phyloP scores from a whole-genome alignment of 768 basidiomycete species.

The Daedaleopsis sinensis region DNA sequence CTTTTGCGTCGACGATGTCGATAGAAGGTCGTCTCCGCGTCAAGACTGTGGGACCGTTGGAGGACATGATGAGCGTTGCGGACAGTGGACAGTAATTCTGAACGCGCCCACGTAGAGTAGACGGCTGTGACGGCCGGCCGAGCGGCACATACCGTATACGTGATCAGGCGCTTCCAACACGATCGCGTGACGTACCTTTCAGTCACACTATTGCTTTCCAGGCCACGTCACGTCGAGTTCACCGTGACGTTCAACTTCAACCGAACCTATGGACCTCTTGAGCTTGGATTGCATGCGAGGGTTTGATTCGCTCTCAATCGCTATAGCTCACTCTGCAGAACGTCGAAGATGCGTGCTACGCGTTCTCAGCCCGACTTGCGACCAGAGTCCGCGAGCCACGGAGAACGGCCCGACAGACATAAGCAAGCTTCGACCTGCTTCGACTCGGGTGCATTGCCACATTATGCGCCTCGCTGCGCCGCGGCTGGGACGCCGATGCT shows the following conservation, averaged over 20 bases:
- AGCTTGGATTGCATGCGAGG: too few relatives aligned
- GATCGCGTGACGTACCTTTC: conserved; percentile 5
- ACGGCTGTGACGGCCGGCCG: conserved; percentile 4
- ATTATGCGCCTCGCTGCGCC: too few relatives aligned
- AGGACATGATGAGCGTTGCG: conserved; percentile 22
- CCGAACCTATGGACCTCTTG: too few relatives aligned
- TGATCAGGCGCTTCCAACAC: conserved; percentile 8
- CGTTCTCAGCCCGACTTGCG: too few relatives aligned
- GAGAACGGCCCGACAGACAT: too few relatives aligned
- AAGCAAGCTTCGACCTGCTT: too few relatives aligned
- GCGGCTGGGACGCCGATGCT: too few relatives aligned
- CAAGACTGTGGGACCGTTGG: conserved; percentile 16
- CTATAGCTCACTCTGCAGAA: too few relatives aligned
- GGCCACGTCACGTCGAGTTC: not conserved
- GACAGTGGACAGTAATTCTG: not conserved
- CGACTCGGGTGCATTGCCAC: too few relatives aligned
- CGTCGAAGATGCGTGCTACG: too few relatives aligned
- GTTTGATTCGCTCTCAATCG: too few relatives aligned
- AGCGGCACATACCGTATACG: conserved; percentile 14
- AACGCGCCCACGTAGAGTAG: conserved; percentile 20
- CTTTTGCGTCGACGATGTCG: conserved; percentile 80
- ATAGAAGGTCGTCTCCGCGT: conserved; percentile 55
- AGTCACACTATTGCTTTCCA: conserved; percentile 2
- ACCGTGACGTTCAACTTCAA: not conserved
- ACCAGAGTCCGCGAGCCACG: too few relatives aligned